These are phyloP conservation scores for Arachnomyces sp. DNA, from an alignment of 2,329 filamentous ascomycete species.

Conservation along the genomic window DNA sequence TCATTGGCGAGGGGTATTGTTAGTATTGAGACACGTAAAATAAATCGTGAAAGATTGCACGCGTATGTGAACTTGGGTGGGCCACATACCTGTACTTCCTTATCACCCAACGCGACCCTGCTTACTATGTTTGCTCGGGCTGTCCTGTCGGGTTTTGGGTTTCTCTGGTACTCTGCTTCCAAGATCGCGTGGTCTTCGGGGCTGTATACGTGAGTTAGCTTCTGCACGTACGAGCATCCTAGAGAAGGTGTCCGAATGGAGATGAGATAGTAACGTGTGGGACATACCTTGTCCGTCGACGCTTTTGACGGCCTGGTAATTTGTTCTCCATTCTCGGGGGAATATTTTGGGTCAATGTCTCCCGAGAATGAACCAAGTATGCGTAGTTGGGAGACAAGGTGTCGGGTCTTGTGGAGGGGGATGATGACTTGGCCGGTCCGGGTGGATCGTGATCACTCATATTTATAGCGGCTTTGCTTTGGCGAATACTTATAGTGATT, in stretches of 20 bases:
- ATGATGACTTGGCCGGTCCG: constrained; percentile 22
- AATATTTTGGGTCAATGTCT: constrained; percentile 47
- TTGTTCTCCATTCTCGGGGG: constrained; percentile 53
- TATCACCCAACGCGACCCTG: constrained; percentile 82
- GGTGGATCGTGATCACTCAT: constrained; percentile 31
- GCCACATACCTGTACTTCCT: constrained; percentile 80
- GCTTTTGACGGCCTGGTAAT: constrained; percentile 51
- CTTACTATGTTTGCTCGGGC: constrained; percentile 76
- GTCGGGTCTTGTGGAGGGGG: constrained; percentile 17
- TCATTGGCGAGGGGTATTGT: constrained; percentile 6
- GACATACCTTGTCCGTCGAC: constrained; percentile 52
- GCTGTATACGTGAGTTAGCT: constrained; percentile 38
- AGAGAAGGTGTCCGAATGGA: neutral
- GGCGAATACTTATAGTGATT: too few relatives aligned
- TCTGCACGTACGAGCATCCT: constrained; percentile 10
- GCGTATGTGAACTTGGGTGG: neutral
- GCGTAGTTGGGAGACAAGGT: constrained; percentile 33
- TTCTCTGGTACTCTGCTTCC: constrained; percentile 73
- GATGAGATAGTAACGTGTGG: neutral
- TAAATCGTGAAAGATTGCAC: constrained; percentile 1
- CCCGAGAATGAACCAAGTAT: constrained; percentile 53
- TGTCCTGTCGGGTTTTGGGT: constrained; percentile 85
- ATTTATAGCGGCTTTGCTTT: too few relatives aligned
- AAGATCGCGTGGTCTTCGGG: constrained; percentile 82
- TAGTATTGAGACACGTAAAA: constrained; percentile 6